Evolutionary conservation across 306 rosid genomes (phyloP), one percentile per base, ranked within the genome.

Genomic region (Pyrus betulifolia): DNA sequence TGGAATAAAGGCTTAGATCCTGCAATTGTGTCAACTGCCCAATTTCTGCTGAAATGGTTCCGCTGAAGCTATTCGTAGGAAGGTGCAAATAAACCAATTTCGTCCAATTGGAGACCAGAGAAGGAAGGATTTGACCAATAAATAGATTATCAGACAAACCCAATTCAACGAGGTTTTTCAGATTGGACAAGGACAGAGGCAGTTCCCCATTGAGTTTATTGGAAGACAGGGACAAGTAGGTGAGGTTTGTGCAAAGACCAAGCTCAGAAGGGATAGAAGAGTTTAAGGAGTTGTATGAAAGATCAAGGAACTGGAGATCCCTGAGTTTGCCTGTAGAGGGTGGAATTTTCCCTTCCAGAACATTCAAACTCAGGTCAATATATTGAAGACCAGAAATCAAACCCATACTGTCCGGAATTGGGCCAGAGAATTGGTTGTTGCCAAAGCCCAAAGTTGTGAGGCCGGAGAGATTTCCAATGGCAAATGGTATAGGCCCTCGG

Each of bases 101-200:
- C 0, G 85, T 84, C 89, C 96, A 91, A n/a, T 83, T 87, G 78
- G 88, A 81, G 66, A 87, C 22, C 70, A 89, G 21, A 10, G 62
- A 71, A 40, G 81, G 74, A 8, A 86, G 82, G 52, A 89, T 69
- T 11, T 83, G 45, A 30, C 97, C 92, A 11, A 86, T 72, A 45
- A 89, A 55, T 0, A 21, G 38, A 33, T 33, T 33, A 6, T 33
- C 82, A 10, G 91, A 82, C 44, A 91, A 78, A 51, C 83, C 87
- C 54, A 89, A 23, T 0, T 78, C 1, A 27, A 49, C 3, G 6
- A 89, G 27, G 46, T 0, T 35, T 35, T 35, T 35, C 8, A 35
- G 38, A 6, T 35, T 35, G 38, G 38, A 35, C 38, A 35, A 67
- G n/a, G 55, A 67, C 33, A 67, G n/a, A 22, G 71, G 71, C n/a